phyloP scores from a whole-genome alignment of 164 flowering plant species.

The Amborella trichopoda region DNA sequence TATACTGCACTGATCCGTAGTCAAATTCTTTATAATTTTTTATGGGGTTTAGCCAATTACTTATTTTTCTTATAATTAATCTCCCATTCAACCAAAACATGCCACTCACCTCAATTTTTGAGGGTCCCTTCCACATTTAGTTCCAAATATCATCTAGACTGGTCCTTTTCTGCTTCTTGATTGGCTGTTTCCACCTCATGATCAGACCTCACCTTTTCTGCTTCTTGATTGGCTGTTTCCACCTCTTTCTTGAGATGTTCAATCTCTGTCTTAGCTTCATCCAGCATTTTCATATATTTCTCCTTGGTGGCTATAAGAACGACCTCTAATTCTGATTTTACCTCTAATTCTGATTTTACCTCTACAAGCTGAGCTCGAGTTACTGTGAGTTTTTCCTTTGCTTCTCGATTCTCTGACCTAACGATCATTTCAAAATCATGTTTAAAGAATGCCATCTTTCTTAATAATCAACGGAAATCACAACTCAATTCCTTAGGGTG shows the following conservation, averaged over 20 bases:
- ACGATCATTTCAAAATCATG: too few species aligned
- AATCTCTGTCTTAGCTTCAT: slow-evolving; percentile 60
- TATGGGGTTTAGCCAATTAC: slow-evolving; percentile 38
- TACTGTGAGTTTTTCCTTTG: slow-evolving; percentile 56
- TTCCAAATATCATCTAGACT: too few species aligned
- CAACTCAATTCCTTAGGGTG: too few species aligned
- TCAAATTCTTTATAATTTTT: too few species aligned
- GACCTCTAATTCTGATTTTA: slow-evolving; percentile 43
- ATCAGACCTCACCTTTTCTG: slow-evolving; percentile 33
- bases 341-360: slow-evolving; percentile 49
- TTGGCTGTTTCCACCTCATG: slow-evolving; percentile 47
- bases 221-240: slow-evolving; percentile 32
- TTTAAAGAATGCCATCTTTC: too few species aligned
- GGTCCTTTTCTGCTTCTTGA: slow-evolving; percentile 39
- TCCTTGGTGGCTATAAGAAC: slow-evolving; percentile 51
- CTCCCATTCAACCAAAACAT: too few species aligned
- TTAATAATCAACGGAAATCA: too few species aligned
- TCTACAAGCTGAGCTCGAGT: slow-evolving; percentile 50
- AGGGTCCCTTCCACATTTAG: too few species aligned
- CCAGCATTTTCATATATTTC: slow-evolving; percentile 65
- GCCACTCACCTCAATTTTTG: too few species aligned
- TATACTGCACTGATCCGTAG: too few species aligned
- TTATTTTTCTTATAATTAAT: too few species aligned
- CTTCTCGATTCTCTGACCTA: slow-evolving; percentile 71
- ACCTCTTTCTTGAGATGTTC: slow-evolving; percentile 25